Conservation (phyloP, 805 yeast genomes). For the Kodamaea kaohsiungensis region DNA sequence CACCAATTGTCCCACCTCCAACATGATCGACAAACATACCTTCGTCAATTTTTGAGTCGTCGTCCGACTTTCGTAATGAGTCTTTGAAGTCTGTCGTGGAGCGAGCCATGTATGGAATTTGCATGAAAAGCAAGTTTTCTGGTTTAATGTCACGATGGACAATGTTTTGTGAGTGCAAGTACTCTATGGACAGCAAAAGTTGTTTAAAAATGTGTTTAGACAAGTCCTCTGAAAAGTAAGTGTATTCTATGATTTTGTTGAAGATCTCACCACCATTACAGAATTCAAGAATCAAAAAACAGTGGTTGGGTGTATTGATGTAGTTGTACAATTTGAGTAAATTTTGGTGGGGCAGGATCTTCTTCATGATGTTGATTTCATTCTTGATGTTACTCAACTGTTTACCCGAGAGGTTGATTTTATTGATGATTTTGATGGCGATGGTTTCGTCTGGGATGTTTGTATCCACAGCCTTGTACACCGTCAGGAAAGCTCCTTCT, state of each 20-base stretch:
- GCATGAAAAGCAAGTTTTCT: slow-evolving; percentile 68
- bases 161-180: slow-evolving; percentile 64
- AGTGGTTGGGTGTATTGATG: slow-evolving; percentile 52
- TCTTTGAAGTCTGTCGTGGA: slow-evolving; percentile 28
- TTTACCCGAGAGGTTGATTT: slow-evolving; percentile 51
- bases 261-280: slow-evolving; percentile 80
- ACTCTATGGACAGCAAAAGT: slow-evolving; percentile 67
- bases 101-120: slow-evolving; percentile 48
- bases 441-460: slow-evolving; percentile 43
- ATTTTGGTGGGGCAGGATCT: slow-evolving; percentile 52
- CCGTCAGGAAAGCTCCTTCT: slow-evolving; percentile 90
- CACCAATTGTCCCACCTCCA: slow-evolving; percentile 68
- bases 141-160: slow-evolving; percentile 86
- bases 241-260: slow-evolving; percentile 74
- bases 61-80: slow-evolving; percentile 53
- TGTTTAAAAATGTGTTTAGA: slow-evolving; percentile 73
- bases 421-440: slow-evolving; percentile 77
- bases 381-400: slow-evolving; percentile 61
- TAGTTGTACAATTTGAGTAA: slow-evolving; percentile 56
- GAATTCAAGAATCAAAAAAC: slow-evolving; percentile 66
- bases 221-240: slow-evolving; percentile 73
- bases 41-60: slow-evolving; percentile 60
- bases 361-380: slow-evolving; percentile 74
- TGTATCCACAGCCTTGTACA: slow-evolving; percentile 66
- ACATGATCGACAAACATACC: slow-evolving; percentile 52